phyloP scores from a whole-genome alignment of 1,284 basidiomycete genomes.

The Malassezia equina region DNA sequence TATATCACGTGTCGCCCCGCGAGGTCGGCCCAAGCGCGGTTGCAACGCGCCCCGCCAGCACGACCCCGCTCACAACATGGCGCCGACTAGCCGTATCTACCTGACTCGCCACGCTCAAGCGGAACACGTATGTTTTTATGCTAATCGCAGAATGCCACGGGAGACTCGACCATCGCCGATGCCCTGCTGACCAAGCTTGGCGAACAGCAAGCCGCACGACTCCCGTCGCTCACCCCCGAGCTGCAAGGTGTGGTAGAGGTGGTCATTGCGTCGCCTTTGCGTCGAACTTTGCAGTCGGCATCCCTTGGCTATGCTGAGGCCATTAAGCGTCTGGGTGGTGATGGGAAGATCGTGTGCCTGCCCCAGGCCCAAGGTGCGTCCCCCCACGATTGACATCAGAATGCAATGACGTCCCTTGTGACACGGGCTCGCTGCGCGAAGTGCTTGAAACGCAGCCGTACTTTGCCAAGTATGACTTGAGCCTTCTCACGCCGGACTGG shows the following conservation, averaged over 20 bases:
- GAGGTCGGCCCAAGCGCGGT: neutral
- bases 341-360: slow-evolving; percentile 28
- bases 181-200: slow-evolving; percentile 43
- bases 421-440: slow-evolving; percentile 39
- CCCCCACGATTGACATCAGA: slow-evolving; percentile 16
- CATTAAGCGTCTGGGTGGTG: slow-evolving; percentile 37
- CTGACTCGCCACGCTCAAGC: slow-evolving; percentile 39
- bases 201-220: slow-evolving; percentile 34
- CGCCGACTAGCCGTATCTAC: slow-evolving; percentile 25
- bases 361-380: slow-evolving; percentile 38
- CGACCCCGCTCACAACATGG: slow-evolving; percentile 10
- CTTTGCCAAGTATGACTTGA: slow-evolving; percentile 37
- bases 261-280: slow-evolving; percentile 35
- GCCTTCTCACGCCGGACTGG: slow-evolving; percentile 43
- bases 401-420: slow-evolving; percentile 43
- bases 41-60: neutral
- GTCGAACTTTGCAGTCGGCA: slow-evolving; percentile 43
- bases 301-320: slow-evolving; percentile 35
- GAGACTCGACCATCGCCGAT: slow-evolving; percentile 39
- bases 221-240: slow-evolving; percentile 26
- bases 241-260: slow-evolving; percentile 30
- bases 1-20: neutral
- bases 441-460: slow-evolving; percentile 36
- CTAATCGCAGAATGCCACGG: slow-evolving; percentile 26
- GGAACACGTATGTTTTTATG: slow-evolving; percentile 28